Base-by-base conservation (phyloP, 495 filamentous ascomycete species). In the Hypoxylon fuscum region DNA sequence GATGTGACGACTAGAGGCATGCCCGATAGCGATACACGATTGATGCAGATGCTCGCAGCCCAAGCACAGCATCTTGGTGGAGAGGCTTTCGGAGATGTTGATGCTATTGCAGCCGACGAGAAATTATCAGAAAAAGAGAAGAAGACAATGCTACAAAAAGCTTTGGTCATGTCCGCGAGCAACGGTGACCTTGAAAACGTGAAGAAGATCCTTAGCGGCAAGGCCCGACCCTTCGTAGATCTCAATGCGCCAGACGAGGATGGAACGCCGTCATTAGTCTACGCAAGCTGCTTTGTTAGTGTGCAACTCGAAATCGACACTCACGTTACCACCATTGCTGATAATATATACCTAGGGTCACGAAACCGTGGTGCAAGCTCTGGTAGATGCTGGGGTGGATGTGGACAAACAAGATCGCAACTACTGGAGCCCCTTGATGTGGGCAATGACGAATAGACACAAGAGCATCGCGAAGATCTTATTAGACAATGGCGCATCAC, bases 361-460 rank as follows among this genome's bases (percentile, higher is more conserved):
- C 74, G 90, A 96, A 77, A 85, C 89, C 29, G 93, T 96, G 8
- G 95, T 97, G 20, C 80, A 87, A 41, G 87, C 88, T 27, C 85
- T 99, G 31, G 81, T 99, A 27, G 85, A 92, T 45, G 90, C 90
- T 5, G 92, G 95, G 3, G 95, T 91, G n/a, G 85, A 92, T 59
- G 91, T 97, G 22, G 92, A 99, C 73, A 86, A 89, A 69, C 95
- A 97, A 76, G 95, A 99, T 71, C 87, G 89, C 45, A 96, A 98
- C 71, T 87, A 94, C 61, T 99, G 95, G 95, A 99, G 92, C 72
- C 88, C 95, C 14, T 78, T 99, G 66, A 99, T 98, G 95, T 99
- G 95, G 95, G 95, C 95, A 25, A 98, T 97, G 92, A 98, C 95
- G 34, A 99, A 98, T 71, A 81, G 93, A 61, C 95, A 99, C 72